A percentile compares a stretch with the other conserved stretches of the same genome.
phyloP scores from a whole-genome alignment of 2,329 filamentous ascomycete species.

The Coccinonectria pachysandricola region DNA sequence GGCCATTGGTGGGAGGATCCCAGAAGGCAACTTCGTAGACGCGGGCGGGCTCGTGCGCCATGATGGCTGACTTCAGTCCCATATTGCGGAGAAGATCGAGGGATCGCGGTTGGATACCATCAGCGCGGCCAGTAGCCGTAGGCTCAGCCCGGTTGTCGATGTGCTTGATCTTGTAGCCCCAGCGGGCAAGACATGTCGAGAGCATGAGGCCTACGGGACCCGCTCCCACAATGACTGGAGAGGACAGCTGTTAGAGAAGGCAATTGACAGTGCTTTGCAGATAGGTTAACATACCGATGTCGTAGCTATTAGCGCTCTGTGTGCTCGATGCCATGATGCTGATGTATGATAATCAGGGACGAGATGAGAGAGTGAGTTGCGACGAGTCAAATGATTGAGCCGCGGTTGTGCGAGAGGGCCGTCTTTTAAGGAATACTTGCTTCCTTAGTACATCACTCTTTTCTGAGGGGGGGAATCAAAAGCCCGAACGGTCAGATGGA shows the following conservation, averaged over 20 bases:
- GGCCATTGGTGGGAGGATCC: constrained; percentile 47
- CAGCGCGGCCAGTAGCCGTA: constrained; percentile 74
- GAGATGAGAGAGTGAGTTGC: too few relatives aligned
- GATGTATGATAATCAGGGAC: constrained; percentile 2
- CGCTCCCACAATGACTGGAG: constrained; percentile 72
- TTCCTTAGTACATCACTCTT: too few relatives aligned
- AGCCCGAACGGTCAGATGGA: too few relatives aligned
- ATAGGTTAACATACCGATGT: neutral
- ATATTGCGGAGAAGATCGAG: constrained; percentile 81
- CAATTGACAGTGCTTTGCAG: neutral
- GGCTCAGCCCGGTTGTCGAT: constrained; percentile 84
- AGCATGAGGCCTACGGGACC: constrained; percentile 82
- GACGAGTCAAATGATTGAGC: too few relatives aligned
- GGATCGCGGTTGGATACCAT: constrained; percentile 85
- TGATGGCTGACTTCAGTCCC: constrained; percentile 78
- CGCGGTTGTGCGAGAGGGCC: too few relatives aligned
- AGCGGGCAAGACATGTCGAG: constrained; percentile 77
- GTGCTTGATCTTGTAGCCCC: constrained; percentile 93
- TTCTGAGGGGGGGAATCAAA: too few relatives aligned
- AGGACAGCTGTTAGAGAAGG: constrained; percentile 12
- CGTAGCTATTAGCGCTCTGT: constrained; percentile 1
- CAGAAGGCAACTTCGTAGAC: constrained; percentile 72
- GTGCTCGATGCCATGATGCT: constrained; percentile 10
- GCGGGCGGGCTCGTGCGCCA: constrained; percentile 77
- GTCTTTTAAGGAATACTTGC: too few relatives aligned